phyloP scores from a whole-genome alignment of 345 rosid species.

The Psidium guajava region DNA sequence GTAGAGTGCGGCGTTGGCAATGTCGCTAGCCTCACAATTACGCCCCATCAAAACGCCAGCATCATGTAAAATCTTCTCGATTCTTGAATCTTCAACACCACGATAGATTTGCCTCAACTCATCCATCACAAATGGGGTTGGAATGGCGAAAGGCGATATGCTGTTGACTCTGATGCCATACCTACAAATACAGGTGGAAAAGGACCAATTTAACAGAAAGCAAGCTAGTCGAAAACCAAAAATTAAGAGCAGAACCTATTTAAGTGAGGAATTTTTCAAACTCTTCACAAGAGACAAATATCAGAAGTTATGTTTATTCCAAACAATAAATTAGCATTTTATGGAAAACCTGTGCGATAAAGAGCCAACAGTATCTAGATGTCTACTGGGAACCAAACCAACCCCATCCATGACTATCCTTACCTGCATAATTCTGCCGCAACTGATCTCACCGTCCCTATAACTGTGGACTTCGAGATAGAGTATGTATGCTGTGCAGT shows the following conservation, averaged over 20 bases:
- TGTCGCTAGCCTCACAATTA: conserved; percentile 52
- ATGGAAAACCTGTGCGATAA: neutral
- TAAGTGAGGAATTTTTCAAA: neutral
- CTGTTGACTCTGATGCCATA: conserved; percentile 62
- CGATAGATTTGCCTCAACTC: conserved; percentile 41
- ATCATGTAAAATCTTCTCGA: conserved; percentile 26
- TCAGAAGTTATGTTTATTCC: neutral
- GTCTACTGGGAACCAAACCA: conserved; percentile 9
- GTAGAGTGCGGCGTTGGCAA: conserved; percentile 81
- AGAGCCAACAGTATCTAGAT: neutral
- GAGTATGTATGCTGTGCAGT: conserved; percentile 62
- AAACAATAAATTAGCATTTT: neutral
- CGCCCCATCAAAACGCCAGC: conserved; percentile 43
- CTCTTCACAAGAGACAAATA: neutral
- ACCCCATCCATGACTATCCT: conserved; percentile 19
- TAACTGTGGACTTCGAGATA: conserved; percentile 43
- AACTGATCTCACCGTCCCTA: conserved; percentile 46
- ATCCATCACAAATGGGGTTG: conserved; percentile 47
- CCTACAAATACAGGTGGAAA: conserved; percentile 16
- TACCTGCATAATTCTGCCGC: conserved; percentile 58
- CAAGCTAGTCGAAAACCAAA: neutral
- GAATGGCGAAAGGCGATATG: conserved; percentile 71
- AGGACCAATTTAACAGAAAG: neutral
- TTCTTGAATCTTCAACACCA: conserved; percentile 16
- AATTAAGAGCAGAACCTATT: neutral